phyloP scores from a whole-genome alignment of 2,329 filamentous ascomycete genomes.

The Allantophomopsis cytisporea region DNA sequence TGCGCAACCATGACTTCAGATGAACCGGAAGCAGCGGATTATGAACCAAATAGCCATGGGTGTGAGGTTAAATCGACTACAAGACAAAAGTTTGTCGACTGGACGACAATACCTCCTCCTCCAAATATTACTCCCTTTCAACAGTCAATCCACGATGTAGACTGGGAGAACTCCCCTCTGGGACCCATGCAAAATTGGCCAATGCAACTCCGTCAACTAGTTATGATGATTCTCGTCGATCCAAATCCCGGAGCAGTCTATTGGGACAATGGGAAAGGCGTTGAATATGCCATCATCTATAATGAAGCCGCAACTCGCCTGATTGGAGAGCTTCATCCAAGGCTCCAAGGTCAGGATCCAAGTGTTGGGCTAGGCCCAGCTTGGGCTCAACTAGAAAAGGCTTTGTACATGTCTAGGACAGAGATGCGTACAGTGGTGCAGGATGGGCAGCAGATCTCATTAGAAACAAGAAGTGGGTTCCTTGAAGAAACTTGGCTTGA shows the following conservation, averaged over 20 bases:
- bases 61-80: neutral
- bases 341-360: conserved; percentile 19
- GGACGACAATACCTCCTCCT: neutral
- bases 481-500: conserved; percentile 21
- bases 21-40: too few species aligned
- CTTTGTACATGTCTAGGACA: conserved; percentile 13
- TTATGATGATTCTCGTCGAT: conserved; percentile 21
- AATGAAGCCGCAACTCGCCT: conserved; percentile 20
- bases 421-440: conserved; percentile 11
- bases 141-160: conserved; percentile 50
- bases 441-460: conserved; percentile 14
- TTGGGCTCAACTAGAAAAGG: conserved; percentile 16
- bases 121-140: neutral
- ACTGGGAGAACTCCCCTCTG: conserved; percentile 52
- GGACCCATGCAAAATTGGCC: conserved; percentile 64
- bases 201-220: conserved; percentile 49
- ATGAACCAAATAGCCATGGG: too few species aligned
- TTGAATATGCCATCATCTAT: conserved; percentile 17
- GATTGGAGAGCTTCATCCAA: conserved; percentile 18
- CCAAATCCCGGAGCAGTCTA: conserved; percentile 19
- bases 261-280: conserved; percentile 31
- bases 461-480: conserved; percentile 17
- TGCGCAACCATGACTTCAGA: too few species aligned
- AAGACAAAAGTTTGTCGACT: neutral
- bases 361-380: conserved; percentile 21